phyloP scores from a whole-genome alignment of 345 rosid genomes.

The Aurinia saxatilis region DNA sequence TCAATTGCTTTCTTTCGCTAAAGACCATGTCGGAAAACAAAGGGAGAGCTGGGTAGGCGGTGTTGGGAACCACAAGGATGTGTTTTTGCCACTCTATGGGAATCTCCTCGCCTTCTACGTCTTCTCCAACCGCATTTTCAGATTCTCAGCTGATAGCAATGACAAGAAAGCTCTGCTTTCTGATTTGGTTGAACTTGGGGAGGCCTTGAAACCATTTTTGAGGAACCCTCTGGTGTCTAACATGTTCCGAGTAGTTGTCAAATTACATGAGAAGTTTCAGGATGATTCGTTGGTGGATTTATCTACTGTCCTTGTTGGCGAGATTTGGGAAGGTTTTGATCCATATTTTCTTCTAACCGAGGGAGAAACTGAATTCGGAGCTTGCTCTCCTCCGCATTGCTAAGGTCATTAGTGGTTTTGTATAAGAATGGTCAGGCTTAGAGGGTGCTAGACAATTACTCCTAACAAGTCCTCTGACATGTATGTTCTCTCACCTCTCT shows the following conservation, averaged over 20 bases:
- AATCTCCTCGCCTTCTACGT: conserved; percentile 74
- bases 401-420: too few species aligned
- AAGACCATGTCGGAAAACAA: conserved; percentile 34
- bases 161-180: conserved; percentile 23
- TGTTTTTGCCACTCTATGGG: conserved; percentile 73
- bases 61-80: conserved; percentile 82
- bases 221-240: conserved; percentile 63
- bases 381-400: too few species aligned
- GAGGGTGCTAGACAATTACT: too few species aligned
- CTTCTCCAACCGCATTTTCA: conserved; percentile 54
- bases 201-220: conserved; percentile 46
- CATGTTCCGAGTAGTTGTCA: conserved; percentile 45
- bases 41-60: conserved; percentile 74
- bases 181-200: conserved; percentile 53
- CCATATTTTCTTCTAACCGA: conserved; percentile 90
- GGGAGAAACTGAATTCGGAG: too few species aligned
- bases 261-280: conserved; percentile 37
- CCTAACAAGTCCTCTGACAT: too few species aligned
- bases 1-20: conserved; percentile 50
- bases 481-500: too few species aligned
- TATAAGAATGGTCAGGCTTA: too few species aligned
- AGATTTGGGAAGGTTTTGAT: conserved; percentile 59
- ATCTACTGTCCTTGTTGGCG: conserved; percentile 21
- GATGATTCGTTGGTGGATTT: conserved; percentile 16
- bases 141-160: conserved; percentile 25